These are phyloP conservation scores for Trypanosoma avium DNA, from an alignment of 208 protist species.

Conservation along the genomic window DNA sequence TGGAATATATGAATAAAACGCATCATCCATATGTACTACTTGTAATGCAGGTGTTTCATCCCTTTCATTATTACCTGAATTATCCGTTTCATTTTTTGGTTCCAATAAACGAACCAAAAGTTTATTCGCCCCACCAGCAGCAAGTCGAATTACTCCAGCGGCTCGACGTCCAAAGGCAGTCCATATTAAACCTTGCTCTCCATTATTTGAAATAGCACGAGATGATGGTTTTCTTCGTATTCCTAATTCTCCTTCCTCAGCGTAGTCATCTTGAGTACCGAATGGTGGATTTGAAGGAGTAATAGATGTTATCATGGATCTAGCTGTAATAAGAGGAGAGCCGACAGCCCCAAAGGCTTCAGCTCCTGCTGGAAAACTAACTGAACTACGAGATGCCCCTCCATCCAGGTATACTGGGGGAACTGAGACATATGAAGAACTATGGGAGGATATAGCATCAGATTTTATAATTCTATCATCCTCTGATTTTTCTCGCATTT, in stretches of 20 bases:
- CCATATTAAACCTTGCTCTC: not conserved
- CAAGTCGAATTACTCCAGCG: not conserved
- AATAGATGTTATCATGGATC: not conserved
- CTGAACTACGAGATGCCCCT: not conserved
- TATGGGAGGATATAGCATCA: not conserved
- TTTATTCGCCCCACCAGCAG: not conserved
- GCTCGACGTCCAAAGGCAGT: not conserved
- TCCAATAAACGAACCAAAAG: constrained; percentile 5
- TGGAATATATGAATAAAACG: not conserved
- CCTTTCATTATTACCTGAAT: not conserved
- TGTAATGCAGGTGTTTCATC: not conserved
- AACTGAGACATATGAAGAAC: constrained; percentile 11
- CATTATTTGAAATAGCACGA: too few species aligned
- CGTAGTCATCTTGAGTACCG: not conserved
- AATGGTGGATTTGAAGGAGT: not conserved
- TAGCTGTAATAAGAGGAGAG: not conserved
- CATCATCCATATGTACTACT: constrained; percentile 12
- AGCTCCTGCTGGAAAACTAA: not conserved
- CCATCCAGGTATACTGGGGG: constrained; percentile 1
- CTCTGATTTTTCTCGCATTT: not conserved
- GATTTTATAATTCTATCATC: not conserved
- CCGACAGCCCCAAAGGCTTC: not conserved
- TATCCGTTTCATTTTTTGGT: not conserved
- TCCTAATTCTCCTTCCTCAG: not conserved
- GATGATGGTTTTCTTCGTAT: too few species aligned